Conservation (phyloP, 2,329 filamentous ascomycete species). For the Epicoccum sorghinum region DNA sequence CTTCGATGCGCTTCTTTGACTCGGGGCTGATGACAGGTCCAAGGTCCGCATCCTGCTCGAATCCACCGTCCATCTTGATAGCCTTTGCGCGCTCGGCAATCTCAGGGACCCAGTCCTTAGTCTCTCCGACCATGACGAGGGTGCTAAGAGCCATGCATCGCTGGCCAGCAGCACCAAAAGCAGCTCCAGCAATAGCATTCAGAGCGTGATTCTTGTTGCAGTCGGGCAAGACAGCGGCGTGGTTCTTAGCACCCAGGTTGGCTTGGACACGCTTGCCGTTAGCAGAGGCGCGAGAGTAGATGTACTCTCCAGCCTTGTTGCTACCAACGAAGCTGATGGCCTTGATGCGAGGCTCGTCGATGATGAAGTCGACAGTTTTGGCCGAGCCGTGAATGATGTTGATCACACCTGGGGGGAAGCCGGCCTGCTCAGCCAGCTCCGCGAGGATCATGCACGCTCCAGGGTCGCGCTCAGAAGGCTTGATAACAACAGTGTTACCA, state of each 20-base stretch:
- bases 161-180: conserved; percentile 84
- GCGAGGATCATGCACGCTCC: conserved; percentile 85
- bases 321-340: conserved; percentile 85
- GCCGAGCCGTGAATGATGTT: conserved; percentile 84
- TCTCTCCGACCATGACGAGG: conserved; percentile 82
- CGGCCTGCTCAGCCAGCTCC: conserved; percentile 78
- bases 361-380: conserved; percentile 82
- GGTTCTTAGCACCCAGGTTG: conserved; percentile 88
- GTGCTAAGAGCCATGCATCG: conserved; percentile 87
- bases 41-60: conserved; percentile 79
- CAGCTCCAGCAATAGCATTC: conserved; percentile 82
- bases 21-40: conserved; percentile 82
- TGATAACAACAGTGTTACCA: conserved; percentile 83
- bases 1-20: conserved; percentile 79
- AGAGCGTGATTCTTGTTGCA: conserved; percentile 90
- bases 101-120: conserved; percentile 80
- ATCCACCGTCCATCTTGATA: conserved; percentile 78
- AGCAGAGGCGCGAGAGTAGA: conserved; percentile 76
- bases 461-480: conserved; percentile 85
- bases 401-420: conserved; percentile 80
- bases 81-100: conserved; percentile 76
- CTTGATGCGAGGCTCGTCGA: conserved; percentile 85
- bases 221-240: conserved; percentile 82
- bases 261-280: conserved; percentile 89
- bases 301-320: conserved; percentile 90